These are phyloP conservation scores for Stylosanthes scabra DNA, from an alignment of 331 rosid genomes.

Conservation along the genomic window DNA sequence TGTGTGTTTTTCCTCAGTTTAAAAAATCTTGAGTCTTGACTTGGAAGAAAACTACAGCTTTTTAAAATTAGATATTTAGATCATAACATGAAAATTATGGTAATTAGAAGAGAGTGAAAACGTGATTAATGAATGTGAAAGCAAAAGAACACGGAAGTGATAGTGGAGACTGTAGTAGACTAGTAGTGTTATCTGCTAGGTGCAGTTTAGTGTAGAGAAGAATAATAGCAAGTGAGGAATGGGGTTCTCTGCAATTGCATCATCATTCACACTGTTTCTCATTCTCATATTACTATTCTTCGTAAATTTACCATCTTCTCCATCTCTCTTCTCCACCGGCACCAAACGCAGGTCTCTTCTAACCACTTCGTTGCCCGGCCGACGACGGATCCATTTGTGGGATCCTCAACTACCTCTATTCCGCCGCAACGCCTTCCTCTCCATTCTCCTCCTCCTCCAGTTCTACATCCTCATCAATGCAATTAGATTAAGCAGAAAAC, in stretches of 20 bases:
- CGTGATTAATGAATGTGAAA: neutral
- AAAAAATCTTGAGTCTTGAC: neutral
- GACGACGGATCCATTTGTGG: slow-evolving; percentile 57
- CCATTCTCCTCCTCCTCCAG: slow-evolving; percentile 70
- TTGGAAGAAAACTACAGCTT: neutral
- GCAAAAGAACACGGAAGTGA: slow-evolving; percentile 27
- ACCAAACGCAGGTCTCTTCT: slow-evolving; percentile 59
- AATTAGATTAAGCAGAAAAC: no score
- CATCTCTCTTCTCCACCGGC: neutral
- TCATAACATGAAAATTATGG: neutral
- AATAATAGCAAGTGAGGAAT: neutral
- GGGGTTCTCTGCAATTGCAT: slow-evolving; percentile 49
- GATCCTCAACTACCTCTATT: slow-evolving; percentile 70
- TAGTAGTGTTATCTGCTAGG: no score
- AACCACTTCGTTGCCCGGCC: slow-evolving; percentile 42
- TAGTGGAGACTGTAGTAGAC: no score
- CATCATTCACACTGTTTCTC: slow-evolving; percentile 37
- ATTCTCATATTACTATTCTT: slow-evolving; percentile 54
- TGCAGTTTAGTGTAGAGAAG: no score
- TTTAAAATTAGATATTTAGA: neutral
- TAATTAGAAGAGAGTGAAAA: neutral
- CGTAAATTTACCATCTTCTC: slow-evolving; percentile 38
- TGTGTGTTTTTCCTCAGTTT: neutral
- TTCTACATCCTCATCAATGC: slow-evolving; percentile 84
- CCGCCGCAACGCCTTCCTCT: slow-evolving; percentile 40